Evolutionary conservation across 1,284 basidiomycete species (phyloP).

Genomic region (Papiliotrema nemorosa): DNA sequence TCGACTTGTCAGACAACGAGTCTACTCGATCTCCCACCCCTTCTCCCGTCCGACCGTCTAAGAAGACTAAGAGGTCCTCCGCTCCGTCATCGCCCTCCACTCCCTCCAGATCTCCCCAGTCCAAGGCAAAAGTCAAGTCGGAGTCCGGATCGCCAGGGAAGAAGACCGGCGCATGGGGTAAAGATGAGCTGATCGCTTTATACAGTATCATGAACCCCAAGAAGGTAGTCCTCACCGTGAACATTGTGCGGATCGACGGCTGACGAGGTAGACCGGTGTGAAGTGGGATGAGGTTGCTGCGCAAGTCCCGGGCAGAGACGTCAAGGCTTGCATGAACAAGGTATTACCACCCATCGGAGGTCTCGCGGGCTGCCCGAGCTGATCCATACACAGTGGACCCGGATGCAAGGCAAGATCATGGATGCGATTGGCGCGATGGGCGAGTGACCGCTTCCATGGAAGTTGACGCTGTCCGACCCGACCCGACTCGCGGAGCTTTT

Average conservation of each 20-base stretch:
- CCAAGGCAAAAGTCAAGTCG: background rate
- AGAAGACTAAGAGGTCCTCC: background rate
- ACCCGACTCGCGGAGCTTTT: background rate
- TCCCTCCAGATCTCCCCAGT: background rate
- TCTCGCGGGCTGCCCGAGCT: too few species aligned
- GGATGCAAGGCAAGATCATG: slow-evolving; percentile 29
- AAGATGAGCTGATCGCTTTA: slow-evolving; percentile 25
- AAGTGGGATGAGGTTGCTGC: slow-evolving; percentile 26
- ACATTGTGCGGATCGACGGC: background rate
- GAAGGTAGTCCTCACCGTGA: slow-evolving; percentile 13
- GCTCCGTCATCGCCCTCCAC: background rate
- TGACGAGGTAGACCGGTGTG: slow-evolving; percentile 19
- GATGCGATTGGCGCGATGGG: slow-evolving; percentile 23
- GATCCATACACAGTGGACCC: slow-evolving; percentile 24
- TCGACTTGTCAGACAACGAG: too few species aligned
- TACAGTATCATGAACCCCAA: slow-evolving; percentile 31
- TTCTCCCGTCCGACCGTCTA: slow-evolving; percentile 1
- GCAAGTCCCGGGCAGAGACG: slow-evolving; percentile 22
- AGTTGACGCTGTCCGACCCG: background rate
- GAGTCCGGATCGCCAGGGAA: slow-evolving; percentile 6
- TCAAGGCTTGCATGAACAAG: slow-evolving; percentile 30
- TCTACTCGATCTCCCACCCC: too few species aligned
- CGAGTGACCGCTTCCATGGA: slow-evolving; percentile 10
- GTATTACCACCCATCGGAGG: too few species aligned
- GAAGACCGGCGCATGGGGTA: slow-evolving; percentile 25